Conservation (phyloP, 169 alveolate species). For the Plasmodium vinckei region DNA sequence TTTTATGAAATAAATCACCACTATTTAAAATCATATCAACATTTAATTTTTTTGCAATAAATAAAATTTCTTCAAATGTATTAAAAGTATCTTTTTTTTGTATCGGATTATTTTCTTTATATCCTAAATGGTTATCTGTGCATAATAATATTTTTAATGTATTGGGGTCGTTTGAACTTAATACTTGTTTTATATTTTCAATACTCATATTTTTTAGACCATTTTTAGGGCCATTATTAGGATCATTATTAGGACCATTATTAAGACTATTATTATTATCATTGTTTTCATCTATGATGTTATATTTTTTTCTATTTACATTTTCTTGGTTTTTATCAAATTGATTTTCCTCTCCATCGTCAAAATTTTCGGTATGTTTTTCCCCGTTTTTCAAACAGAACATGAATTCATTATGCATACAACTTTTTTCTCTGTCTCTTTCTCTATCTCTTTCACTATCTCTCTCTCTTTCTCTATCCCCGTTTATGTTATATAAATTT, state of each 20-base stretch:
- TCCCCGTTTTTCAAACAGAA: not conserved
- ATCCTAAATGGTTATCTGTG: conserved; percentile 97
- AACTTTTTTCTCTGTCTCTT: too few species aligned
- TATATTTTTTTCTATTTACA: not conserved
- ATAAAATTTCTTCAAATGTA: conserved; percentile 95
- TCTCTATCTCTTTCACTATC: not conserved
- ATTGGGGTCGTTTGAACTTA: conserved; percentile 62
- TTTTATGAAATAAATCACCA: conserved; percentile 97
- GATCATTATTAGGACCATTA: too few species aligned
- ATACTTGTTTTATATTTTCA: not conserved
- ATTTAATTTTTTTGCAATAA: conserved; percentile 88
- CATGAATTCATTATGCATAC: too few species aligned
- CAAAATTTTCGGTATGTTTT: not conserved
- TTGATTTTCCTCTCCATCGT: not conserved
- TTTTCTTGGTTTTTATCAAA: not conserved
- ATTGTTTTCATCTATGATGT: conserved; percentile 6
- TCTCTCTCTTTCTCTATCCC: not conserved
- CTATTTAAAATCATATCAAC: conserved; percentile 94
- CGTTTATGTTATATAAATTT: too few species aligned
- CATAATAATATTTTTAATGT: conserved; percentile 91
- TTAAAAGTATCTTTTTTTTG: conserved; percentile 93
- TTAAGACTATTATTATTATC: not conserved
- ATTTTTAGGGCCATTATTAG: too few species aligned
- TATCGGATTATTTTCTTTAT: conserved; percentile 91
- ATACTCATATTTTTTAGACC: not conserved